A percentile compares a stretch with the other conserved stretches of the same genome.
Conservation (phyloP, 768 basidiomycete genomes). For the Russula sp. region DNA sequence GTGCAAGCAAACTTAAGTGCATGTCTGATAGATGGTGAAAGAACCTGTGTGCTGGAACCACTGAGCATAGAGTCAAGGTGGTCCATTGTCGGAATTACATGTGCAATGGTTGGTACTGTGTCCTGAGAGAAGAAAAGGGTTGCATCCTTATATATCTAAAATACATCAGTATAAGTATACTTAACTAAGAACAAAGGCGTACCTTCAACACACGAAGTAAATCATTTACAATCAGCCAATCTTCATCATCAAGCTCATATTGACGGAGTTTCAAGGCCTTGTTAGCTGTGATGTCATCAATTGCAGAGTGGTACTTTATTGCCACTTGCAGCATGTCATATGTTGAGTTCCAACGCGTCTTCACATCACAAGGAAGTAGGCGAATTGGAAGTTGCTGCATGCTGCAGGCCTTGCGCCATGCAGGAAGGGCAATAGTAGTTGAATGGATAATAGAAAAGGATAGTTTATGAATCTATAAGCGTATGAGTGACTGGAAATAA, state of each 20-base stretch:
- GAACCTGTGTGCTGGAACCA: no score
- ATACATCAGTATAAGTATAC: background rate
- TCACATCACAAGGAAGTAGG: conserved; percentile 20
- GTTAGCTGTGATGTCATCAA: conserved; percentile 9
- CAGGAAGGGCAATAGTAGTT: background rate
- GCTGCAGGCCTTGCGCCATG: background rate
- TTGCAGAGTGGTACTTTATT: conserved; percentile 10
- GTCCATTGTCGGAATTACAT: background rate
- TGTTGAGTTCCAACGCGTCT: conserved; percentile 26
- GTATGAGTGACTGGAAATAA: no score
- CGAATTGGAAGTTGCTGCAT: background rate
- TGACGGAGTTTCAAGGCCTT: background rate
- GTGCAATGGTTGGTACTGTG: background rate
- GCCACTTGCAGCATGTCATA: conserved; percentile 14
- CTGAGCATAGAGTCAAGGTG: no score
- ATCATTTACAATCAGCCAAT: background rate
- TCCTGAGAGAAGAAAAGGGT: background rate
- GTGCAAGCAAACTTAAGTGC: no score
- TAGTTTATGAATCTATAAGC: background rate
- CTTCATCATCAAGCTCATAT: conserved; percentile 7
- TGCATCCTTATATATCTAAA: background rate
- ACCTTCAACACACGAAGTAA: no score
- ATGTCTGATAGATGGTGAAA: no score
- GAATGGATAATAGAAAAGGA: background rate
- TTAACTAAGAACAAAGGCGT: no score